Base-by-base conservation (phyloP, 345 rosid species). In the Mangifera indica region DNA sequence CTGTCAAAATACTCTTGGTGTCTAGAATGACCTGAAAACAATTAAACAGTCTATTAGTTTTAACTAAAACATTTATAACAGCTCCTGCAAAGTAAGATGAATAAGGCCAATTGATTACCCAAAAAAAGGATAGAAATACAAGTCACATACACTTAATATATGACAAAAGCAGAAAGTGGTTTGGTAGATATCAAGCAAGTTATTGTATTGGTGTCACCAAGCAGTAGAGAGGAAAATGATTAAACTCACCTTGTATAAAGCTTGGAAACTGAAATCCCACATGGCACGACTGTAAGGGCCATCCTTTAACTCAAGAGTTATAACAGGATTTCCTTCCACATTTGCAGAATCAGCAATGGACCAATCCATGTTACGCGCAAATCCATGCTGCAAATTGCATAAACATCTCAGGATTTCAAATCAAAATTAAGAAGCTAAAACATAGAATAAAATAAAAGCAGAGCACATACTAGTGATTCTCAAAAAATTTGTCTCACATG, bases 281-380 rank as follows among this genome's bases (percentile, higher is more conserved):
- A 94, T 94, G 70, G 88, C 77, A 60, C 87, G 95, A 80, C 97
- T 90, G 70, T 92, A 94, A 44, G 95, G 90, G 67, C 82, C 87
- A 80, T 94, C 97, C 84, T 78, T 87, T 58, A 94, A 88, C 85
- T 87, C 92, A 49, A 94, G 89, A 75, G 97, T 90, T 22, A 89
- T 87, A 57, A 69, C 63, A 25, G 90, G 92, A 80, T 69, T 85
- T 67, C 87, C 98, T 54, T 83, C 92, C 40, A 75, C 79, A 56
- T 76, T 84, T 60, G 84, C 87, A 24, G 97, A 86, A 78, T 89
- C 91, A 34, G 77, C 54, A 70, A 90, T 45, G 11, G 93, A 87
- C 98, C 98, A 94, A 75, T 94, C 98, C 97, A 94, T 63, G 77
- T 92, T 94, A 77, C 98, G 89, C 54, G 89, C 95, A 81, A 94